Base-by-base conservation (phyloP, 306 rosid genomes). In the Rosa lucieae region DNA sequence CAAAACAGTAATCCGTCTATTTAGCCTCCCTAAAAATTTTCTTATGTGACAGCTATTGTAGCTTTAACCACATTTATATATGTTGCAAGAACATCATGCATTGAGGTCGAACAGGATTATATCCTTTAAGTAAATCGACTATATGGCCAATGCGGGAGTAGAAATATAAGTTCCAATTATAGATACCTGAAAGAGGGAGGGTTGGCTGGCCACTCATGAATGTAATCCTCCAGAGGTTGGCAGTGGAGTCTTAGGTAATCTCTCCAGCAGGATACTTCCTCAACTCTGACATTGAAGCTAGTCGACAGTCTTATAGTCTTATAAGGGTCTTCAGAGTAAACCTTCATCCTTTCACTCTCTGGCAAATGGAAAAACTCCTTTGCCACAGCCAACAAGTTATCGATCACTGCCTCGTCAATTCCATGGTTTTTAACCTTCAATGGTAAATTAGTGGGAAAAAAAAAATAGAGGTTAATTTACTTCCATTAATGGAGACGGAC, bases 221-320 rank as follows among this genome's bases (percentile, higher is more conserved):
- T 51, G 86, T 75, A 83, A 2, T 79, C 69, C 55, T 83, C 80
- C 0, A 75, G 77, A 61, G 86, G 83, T 65, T 83, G 42, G 69
- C 83, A 83, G 23, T 79, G 86, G 70, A 83, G 80, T 63, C 83
- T 75, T 6, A 83, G 44, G 77, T 40, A 83, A 53, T 83, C 86
- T 43, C 86, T 79, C 86, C 83, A 83, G 69, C 74, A 40, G 13
- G 83, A 63, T 6, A 59, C 40, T 8, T 69, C 17, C 79, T 79
- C 83, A 21, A 77, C 71, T 40, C n/a, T 83, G 29, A 79, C 47
- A 39, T 79, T 79, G 86, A 83, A 83, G 66, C 83, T 79, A 1
- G 83, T 75, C 1, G 83, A 79, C 8, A 83, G 78, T 43, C 83
- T 83, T 44, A 32, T 69, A 13, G 77, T 70, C 37, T 61, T 83